Percentiles rank a stretch among this genome's conserved stretches.
These are phyloP conservation scores for Pseudogymnoascus sp. DNA, from an alignment of 2,329 filamentous ascomycete species.

Conservation along the genomic window DNA sequence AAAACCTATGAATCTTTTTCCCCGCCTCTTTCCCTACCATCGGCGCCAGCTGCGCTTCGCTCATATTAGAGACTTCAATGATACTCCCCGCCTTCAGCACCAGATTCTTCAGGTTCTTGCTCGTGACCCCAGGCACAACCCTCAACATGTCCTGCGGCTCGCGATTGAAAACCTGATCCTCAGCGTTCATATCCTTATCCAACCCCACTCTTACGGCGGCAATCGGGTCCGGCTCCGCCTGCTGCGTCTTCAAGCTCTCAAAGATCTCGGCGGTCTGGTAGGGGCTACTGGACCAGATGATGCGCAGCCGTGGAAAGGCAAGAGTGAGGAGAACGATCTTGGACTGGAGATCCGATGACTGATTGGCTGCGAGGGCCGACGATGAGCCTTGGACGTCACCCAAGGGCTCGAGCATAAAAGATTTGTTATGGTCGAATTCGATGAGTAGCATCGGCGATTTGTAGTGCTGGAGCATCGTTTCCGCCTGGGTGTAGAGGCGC, in stretches of 20 bases:
- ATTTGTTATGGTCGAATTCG: constrained; percentile 96
- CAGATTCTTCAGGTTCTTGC: constrained; percentile 67
- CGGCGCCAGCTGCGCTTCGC: constrained; percentile 60
- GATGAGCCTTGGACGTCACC: constrained; percentile 57
- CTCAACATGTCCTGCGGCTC: constrained; percentile 87
- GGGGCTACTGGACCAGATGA: constrained; percentile 89
- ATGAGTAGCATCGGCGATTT: constrained; percentile 84
- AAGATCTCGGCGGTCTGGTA: constrained; percentile 98
- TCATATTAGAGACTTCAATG: constrained; percentile 78
- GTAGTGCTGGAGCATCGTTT: constrained; percentile 93
- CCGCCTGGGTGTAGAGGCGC: constrained; percentile 82
- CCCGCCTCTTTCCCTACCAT: constrained; percentile 73
- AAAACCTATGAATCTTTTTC: constrained; percentile 72
- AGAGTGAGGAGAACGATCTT: constrained; percentile 89
- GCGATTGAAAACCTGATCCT: constrained; percentile 69
- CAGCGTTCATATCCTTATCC: constrained; percentile 52
- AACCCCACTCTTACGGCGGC: constrained; percentile 78
- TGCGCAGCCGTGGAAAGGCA: constrained; percentile 78
- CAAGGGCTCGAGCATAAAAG: constrained; percentile 84
- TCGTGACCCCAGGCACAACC: constrained; percentile 74
- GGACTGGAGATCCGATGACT: constrained; percentile 72
- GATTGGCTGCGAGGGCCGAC: constrained; percentile 50
- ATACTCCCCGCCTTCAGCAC: constrained; percentile 69
- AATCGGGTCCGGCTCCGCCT: constrained; percentile 83
- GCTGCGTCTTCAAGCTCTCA: constrained; percentile 81